phyloP scores from a whole-genome alignment of 768 basidiomycete species.

The Rhizopogon sp. region DNA sequence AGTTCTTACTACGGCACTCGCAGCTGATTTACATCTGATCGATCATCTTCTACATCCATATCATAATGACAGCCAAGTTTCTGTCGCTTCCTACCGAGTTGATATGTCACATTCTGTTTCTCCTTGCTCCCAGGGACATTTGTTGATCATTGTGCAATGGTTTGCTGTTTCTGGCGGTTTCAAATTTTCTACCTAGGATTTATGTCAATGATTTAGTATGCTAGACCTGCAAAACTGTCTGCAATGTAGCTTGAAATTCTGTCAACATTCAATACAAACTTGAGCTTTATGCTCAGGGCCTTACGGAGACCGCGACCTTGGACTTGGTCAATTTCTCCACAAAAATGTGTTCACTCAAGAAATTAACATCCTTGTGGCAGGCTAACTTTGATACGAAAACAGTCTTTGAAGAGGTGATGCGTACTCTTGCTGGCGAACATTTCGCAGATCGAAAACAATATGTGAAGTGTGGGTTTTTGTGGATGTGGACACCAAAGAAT shows the following conservation, averaged over 20 bases:
- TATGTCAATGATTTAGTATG: no score
- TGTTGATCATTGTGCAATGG: background rate
- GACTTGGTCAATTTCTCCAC: background rate
- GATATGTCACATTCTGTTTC: background rate
- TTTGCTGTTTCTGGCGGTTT: background rate
- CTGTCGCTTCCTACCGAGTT: background rate
- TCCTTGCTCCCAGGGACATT: background rate
- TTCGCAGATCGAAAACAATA: background rate
- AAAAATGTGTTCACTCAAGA: background rate
- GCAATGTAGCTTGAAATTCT: background rate
- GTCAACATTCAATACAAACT: background rate
- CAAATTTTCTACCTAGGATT: no score
- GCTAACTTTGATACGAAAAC: background rate
- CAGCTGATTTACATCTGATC: no score
- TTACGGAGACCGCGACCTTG: background rate
- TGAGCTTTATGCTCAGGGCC: background rate
- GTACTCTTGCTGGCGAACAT: background rate
- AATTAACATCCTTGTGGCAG: background rate
- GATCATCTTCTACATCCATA: no score
- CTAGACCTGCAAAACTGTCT: background rate
- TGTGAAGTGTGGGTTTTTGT: background rate
- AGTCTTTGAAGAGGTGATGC: background rate
- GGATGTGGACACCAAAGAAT: background rate
- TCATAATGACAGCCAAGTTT: background rate
- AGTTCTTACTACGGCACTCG: no score